A percentile compares a stretch with the other conserved stretches of the same genome.
phyloP scores from a whole-genome alignment of 768 basidiomycete genomes.

The Paxillus involutus region DNA sequence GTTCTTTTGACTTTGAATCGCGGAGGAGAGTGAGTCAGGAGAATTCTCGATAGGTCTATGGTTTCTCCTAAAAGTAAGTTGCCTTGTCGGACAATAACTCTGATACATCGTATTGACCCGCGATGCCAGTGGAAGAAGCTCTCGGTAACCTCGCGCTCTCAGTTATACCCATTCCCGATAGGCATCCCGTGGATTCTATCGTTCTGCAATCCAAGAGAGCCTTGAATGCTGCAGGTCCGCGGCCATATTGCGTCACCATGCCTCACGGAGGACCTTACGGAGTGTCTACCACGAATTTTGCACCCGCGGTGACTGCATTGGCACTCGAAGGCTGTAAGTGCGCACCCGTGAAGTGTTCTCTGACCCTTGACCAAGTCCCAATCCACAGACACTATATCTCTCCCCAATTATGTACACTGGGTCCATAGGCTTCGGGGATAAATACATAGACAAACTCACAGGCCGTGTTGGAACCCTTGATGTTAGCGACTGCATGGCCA shows the following conservation, averaged over 20 bases:
- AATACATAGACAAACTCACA: constrained; percentile 44
- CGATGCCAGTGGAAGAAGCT: constrained; percentile 37
- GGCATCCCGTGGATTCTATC: constrained; percentile 51
- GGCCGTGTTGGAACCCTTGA: constrained; percentile 62
- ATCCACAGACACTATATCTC: constrained; percentile 49
- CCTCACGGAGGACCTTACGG: constrained; percentile 64
- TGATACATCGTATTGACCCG: neutral
- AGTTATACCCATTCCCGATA: constrained; percentile 46
- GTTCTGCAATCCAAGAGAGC: constrained; percentile 34
- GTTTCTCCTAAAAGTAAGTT: constrained; percentile 39
- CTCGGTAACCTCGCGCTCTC: constrained; percentile 40
- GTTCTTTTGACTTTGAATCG: constrained; percentile 40
- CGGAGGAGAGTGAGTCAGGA: constrained; percentile 33
- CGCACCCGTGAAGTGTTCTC: neutral
- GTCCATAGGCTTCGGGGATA: constrained; percentile 59
- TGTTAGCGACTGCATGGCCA: constrained; percentile 57
- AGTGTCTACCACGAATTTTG: constrained; percentile 45
- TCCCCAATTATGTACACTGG: constrained; percentile 68
- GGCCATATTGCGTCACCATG: constrained; percentile 45
- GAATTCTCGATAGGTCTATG: constrained; percentile 39
- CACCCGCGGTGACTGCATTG: constrained; percentile 37
- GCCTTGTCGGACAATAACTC: neutral
- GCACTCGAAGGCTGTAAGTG: constrained; percentile 58
- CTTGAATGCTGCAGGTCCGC: constrained; percentile 7
- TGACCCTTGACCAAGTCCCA: neutral